Evolutionary conservation across 2,329 filamentous ascomycete genomes (phyloP), one percentile per base, ranked within the genome.

Genomic region (Fusarium begoniae): DNA sequence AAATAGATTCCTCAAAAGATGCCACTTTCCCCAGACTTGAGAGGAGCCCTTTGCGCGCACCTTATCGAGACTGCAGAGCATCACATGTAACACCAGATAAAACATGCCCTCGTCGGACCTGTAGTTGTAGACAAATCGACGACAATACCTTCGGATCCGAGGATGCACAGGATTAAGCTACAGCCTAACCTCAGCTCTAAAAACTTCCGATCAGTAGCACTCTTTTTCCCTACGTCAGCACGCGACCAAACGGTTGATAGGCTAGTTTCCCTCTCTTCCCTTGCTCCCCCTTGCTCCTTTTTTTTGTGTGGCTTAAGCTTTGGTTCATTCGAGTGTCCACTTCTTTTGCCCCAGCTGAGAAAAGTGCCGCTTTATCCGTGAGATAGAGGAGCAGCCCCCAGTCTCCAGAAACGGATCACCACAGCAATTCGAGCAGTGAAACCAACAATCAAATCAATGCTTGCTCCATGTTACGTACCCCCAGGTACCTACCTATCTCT

Each of bases 361-460:
- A 68, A 62, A 38, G 59, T 74, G 72, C 72, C 72, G 72, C 56
- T 57, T 69, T 74, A 74, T 72, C 71, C 71, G 71, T 69, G 28
- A 61, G 26, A 72, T 47, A 54, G 67, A 66, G 26, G 55, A 41
- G 38, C 45, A 22, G 44, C 18, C 51, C 55, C 57, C 44, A 18
- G 55, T 28, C 51, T 51, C 62, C 32, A 26, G 37, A 50, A 45
- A 50, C 35, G 55, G 48, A 59, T 50, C 66, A 54, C 56, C 55
- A 55, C 51, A 71, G 40, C 43, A 56, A 54, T 70, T 47, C 40
- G 18, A 38, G 45, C 66, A 41, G 53, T 63, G 44, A 55, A 56
- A 50, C 55, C 30, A n/a, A 26, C 43, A 54, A 47, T 37, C 35
- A 26, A n/a, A 51, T 51, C 43, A 54, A 48, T 47, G 60, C 48